Evolutionary conservation across 1,284 basidiomycete species (phyloP).

Genomic region (Xerocomus amazonicus): DNA sequence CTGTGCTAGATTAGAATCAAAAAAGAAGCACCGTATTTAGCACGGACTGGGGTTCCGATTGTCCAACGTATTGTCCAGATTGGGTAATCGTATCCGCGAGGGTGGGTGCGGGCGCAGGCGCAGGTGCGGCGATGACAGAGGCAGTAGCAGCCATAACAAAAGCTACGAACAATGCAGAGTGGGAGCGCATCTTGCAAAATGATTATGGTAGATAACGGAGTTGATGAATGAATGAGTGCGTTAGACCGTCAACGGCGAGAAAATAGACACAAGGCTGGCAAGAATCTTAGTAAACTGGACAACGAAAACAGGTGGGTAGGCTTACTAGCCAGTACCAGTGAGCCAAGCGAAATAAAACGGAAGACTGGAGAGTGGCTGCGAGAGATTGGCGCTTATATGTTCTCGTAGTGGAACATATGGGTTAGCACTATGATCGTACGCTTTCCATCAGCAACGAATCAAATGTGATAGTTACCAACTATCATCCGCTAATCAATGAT

Average conservation of each 20-base stretch:
- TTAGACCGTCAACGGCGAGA: slow-evolving; percentile 9
- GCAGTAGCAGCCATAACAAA: slow-evolving; percentile 2
- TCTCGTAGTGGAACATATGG: no score
- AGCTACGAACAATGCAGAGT: slow-evolving; percentile 1
- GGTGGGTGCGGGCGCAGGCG: not conserved
- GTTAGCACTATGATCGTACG: no score
- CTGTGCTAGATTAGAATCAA: no score
- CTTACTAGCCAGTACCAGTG: slow-evolving; percentile 1
- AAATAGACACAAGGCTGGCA: slow-evolving; percentile 1
- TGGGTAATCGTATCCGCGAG: no score
- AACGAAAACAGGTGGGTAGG: not conserved
- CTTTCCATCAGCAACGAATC: no score
- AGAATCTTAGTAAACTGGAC: not conserved
- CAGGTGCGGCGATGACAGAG: slow-evolving; percentile 11
- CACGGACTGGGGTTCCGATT: no score
- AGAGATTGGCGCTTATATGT: no score
- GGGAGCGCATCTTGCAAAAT: slow-evolving; percentile 8
- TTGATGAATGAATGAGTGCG: slow-evolving; percentile 3
- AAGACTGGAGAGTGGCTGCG: no score
- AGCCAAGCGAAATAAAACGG: not conserved
- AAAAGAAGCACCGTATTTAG: no score
- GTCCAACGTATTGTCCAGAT: no score
- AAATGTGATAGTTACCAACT: no score
- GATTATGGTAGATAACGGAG: not conserved
- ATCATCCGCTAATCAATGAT: no score